These are phyloP conservation scores for Chlorencoelia australis DNA, from an alignment of 2,329 filamentous ascomycete genomes.

Conservation along the genomic window DNA sequence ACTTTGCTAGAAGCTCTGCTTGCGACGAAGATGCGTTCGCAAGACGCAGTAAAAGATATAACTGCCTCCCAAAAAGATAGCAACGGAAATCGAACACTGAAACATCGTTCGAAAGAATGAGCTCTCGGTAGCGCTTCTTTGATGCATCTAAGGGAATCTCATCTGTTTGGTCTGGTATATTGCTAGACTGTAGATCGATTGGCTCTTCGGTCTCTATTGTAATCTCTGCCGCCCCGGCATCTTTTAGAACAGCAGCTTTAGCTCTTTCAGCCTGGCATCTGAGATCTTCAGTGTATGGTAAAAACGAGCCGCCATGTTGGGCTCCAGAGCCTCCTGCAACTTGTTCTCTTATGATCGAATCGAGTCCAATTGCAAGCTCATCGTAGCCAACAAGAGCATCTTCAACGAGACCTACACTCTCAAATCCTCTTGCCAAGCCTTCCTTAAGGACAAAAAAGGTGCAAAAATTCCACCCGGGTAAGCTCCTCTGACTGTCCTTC, in stretches of 20 bases:
- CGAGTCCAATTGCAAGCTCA: conserved; percentile 79
- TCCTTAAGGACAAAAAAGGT: conserved; percentile 98
- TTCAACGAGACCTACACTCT: conserved; percentile 90
- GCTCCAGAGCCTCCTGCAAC: conserved; percentile 45
- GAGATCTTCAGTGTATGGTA: conserved; percentile 64
- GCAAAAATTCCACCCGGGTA: conserved; percentile 98
- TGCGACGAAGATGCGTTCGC: conserved; percentile 61
- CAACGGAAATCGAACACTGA: conserved; percentile 92
- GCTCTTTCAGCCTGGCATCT: conserved; percentile 47
- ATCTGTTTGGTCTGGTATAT: conserved; percentile 29
- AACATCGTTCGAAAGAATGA: conserved; percentile 90
- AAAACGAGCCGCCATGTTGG: conserved; percentile 62
- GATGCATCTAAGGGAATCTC: conserved; percentile 52
- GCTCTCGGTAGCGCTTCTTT: conserved; percentile 77
- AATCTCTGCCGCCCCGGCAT: conserved; percentile 29
- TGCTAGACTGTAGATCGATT: conserved; percentile 41
- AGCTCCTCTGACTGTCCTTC: conserved; percentile 72
- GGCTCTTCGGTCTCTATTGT: conserved; percentile 30
- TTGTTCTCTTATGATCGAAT: conserved; percentile 71
- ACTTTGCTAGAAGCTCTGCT: conserved; percentile 51
- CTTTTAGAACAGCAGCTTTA: conserved; percentile 32
- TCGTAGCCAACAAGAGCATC: conserved; percentile 93
- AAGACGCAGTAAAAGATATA: conserved; percentile 69
- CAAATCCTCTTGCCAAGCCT: conserved; percentile 84
- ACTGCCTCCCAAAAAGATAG: conserved; percentile 86